Evolutionary conservation across 2,329 filamentous ascomycete species (phyloP), one percentile per base, ranked within the genome.

Genomic region (Aspergillus vadensis): DNA sequence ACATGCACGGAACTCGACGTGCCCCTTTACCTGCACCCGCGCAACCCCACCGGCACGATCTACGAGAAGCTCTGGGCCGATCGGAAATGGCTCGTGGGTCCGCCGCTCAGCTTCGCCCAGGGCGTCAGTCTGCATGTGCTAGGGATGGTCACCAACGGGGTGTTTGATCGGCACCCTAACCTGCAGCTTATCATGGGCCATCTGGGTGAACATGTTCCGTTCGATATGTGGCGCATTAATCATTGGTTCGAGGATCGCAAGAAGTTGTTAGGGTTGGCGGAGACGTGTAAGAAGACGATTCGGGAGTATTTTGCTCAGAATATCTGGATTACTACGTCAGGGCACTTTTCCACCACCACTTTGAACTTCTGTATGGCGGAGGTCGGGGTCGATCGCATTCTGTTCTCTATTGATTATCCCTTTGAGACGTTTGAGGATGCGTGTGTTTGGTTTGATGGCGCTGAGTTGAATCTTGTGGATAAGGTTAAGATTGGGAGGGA

Each of bases 11-110:
- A 87, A 47, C 81, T 89, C 0, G 84, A 88, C 59, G 86, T 88
- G 0, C 86, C 86, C 0, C 80, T 89, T 52, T 89, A 89, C 67
- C 77, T 89, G 1, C 87, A 89, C 70, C 87, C 86, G 0, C 78
- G 83, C 51, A 82, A 83, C 64, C 84, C 86, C 1, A 84, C 83
- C 0, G 85, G 85, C 6, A 79, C 77, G 17, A 80, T 86, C 57
- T 77, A 83, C 65, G 83, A 87, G 4, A 84, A 84, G 67, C 79
- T 87, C 6, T 88, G 82, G 79, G 82, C 81, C 1, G 79, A 86
- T 65, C 79, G 85, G 21, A 82, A 82, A 68, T 88, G 82, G 80
- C 81, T 88, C 27, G 75, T 88, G 48, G 86, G 86, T 0, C 84
- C 85, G 1, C 84, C 85, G 0, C 77, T 86, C 6, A 82, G 78